Percentiles rank a stretch among this genome's conserved stretches.
Evolutionary conservation across 2,329 filamentous ascomycete species (phyloP).

Genomic region (Tolypocladium pustulatum): DNA sequence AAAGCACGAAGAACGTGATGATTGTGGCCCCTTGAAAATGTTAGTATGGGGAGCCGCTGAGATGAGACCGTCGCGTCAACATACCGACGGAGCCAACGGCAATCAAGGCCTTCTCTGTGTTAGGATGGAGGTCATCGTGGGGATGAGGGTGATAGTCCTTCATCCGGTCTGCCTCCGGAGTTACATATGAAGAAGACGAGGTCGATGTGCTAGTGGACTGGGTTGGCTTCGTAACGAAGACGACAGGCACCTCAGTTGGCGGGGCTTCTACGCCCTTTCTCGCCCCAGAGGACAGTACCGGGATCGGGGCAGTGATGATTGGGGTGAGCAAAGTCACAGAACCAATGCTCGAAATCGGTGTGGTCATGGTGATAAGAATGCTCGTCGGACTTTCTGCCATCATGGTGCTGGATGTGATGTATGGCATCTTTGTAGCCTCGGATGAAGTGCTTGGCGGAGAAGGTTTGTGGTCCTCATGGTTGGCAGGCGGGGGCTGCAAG

Average conservation of each 20-base stretch:
- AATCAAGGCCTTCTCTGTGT: conserved; percentile 10
- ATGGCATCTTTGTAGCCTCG: not conserved
- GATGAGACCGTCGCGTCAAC: not conserved
- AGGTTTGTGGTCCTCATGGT: not conserved
- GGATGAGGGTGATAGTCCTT: not conserved
- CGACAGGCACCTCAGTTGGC: not conserved
- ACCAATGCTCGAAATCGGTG: not conserved
- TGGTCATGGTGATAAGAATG: not conserved
- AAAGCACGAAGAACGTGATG: conserved; percentile 30
- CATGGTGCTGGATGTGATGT: not conserved
- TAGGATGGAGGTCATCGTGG: conserved; percentile 1
- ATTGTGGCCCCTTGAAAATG: conserved; percentile 28
- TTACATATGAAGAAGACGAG: not conserved
- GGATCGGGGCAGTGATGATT: not conserved
- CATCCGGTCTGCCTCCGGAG: not conserved
- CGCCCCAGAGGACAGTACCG: conserved; percentile 1
- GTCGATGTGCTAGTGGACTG: not conserved
- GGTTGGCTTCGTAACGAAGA: not conserved
- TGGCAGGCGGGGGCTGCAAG: not conserved
- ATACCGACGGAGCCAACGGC: conserved; percentile 10
- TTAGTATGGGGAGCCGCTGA: not conserved
- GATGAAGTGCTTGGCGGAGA: not conserved
- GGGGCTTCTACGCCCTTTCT: conserved; percentile 3
- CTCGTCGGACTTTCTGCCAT: not conserved
- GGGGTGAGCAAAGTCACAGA: not conserved